A percentile compares a stretch with the other conserved stretches of the same genome.
These are phyloP conservation scores for Mycena epipterygia DNA, from an alignment of 768 basidiomycete species.

Conservation along the genomic window DNA sequence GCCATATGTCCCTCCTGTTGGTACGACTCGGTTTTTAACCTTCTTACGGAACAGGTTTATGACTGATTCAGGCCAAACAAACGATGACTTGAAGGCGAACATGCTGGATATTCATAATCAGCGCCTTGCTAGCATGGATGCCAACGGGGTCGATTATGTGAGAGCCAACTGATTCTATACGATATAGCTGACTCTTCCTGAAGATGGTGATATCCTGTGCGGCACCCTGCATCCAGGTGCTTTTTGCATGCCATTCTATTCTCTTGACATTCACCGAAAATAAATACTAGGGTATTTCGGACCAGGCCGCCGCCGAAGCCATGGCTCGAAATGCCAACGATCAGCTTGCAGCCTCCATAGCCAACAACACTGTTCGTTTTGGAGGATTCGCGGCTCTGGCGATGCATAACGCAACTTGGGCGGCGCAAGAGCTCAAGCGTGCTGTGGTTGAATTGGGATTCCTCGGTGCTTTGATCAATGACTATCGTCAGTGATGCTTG, in stretches of 20 bases:
- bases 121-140: slow-evolving; percentile 52
- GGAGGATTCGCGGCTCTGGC: slow-evolving; percentile 58
- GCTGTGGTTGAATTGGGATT: slow-evolving; percentile 56
- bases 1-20: slow-evolving; percentile 19
- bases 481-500: slow-evolving; percentile 47
- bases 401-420: slow-evolving; percentile 60
- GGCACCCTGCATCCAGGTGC: slow-evolving; percentile 51
- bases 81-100: slow-evolving; percentile 47
- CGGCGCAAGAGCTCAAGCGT: slow-evolving; percentile 56
- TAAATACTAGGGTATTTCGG: slow-evolving; percentile 51
- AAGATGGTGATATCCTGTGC: slow-evolving; percentile 59
- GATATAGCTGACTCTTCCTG: background rate
- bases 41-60: background rate
- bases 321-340: slow-evolving; percentile 54
- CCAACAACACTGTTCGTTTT: slow-evolving; percentile 56
- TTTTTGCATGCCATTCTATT: too few relatives aligned
- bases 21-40: background rate
- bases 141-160: slow-evolving; percentile 55
- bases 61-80: slow-evolving; percentile 43
- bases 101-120: slow-evolving; percentile 56
- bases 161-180: background rate
- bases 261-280: too few relatives aligned
- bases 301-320: slow-evolving; percentile 48
- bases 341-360: slow-evolving; percentile 50
- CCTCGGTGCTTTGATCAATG: slow-evolving; percentile 57